These are phyloP conservation scores for Sungouiozyma ichnusensis DNA, from an alignment of 805 yeast species.

Conservation along the genomic window DNA sequence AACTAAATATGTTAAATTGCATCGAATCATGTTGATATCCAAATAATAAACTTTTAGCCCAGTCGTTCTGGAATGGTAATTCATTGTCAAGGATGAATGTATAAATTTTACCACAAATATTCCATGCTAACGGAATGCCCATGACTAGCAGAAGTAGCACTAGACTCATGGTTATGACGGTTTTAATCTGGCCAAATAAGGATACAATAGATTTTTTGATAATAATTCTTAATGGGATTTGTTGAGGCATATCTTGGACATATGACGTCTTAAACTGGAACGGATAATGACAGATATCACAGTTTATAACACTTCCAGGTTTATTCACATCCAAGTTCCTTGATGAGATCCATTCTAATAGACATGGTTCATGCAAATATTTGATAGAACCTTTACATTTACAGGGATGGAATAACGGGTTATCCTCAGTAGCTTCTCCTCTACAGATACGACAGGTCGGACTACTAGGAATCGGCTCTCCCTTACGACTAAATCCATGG, in stretches of 20 bases:
- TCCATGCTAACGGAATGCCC: constrained; percentile 52
- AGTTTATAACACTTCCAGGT: constrained; percentile 43
- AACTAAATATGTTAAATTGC: neutral
- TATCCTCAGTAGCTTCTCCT: constrained; percentile 69
- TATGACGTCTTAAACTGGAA: constrained; percentile 61
- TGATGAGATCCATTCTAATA: constrained; percentile 69
- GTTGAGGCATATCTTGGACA: constrained; percentile 51
- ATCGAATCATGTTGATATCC: constrained; percentile 13
- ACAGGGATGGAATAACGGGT: constrained; percentile 86
- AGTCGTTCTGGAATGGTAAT: constrained; percentile 32
- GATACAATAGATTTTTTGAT: constrained; percentile 29
- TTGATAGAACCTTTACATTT: constrained; percentile 88
- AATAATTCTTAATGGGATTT: constrained; percentile 46
- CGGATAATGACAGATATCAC: constrained; percentile 81
- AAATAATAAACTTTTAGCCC: constrained; percentile 19
- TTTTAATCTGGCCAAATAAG: constrained; percentile 9
- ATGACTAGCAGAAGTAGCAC: constrained; percentile 30
- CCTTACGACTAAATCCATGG: no score
- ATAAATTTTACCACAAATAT: constrained; percentile 40
- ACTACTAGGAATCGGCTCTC: constrained; percentile 7
- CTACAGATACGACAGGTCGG: constrained; percentile 83
- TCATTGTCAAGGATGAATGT: constrained; percentile 48
- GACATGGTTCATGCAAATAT: constrained; percentile 86
- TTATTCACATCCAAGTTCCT: constrained; percentile 24
- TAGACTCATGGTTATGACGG: constrained; percentile 15